Conservation (phyloP, 805 yeast species). For the Maudiozyma turicensis region DNA sequence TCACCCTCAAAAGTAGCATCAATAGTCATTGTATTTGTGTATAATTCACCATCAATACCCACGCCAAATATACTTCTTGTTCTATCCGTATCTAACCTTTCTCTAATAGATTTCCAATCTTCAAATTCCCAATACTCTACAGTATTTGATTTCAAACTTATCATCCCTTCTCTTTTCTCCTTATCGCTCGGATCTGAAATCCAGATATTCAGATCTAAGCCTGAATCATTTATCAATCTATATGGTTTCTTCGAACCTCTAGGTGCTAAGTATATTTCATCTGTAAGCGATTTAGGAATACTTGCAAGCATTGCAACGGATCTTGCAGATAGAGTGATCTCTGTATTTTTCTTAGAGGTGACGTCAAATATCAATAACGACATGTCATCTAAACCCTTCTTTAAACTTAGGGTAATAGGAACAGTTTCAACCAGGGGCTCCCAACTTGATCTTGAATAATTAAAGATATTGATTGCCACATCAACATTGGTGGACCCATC, state of each 20-base stretch:
- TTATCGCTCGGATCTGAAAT: constrained; percentile 38
- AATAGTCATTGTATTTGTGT: constrained; percentile 43
- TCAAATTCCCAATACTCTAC: constrained; percentile 81
- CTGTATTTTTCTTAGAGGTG: constrained; percentile 67
- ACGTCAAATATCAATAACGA: constrained; percentile 52
- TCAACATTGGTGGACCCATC: constrained; percentile 59
- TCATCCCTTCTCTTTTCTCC: constrained; percentile 15
- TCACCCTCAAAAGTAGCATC: constrained; percentile 80
- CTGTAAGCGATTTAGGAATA: constrained; percentile 47
- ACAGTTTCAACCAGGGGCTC: constrained; percentile 89
- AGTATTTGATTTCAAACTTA: constrained; percentile 39
- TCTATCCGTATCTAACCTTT: constrained; percentile 58
- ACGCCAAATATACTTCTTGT: constrained; percentile 55
- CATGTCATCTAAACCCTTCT: constrained; percentile 38
- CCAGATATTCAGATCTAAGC: constrained; percentile 75
- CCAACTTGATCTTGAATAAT: constrained; percentile 87
- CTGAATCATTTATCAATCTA: constrained; percentile 73
- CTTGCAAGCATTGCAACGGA: constrained; percentile 70
- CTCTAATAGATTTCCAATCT: constrained; percentile 85
- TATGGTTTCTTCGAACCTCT: constrained; percentile 81
- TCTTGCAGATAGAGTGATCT: constrained; percentile 71
- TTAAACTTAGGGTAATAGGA: constrained; percentile 64
- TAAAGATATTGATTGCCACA: constrained; percentile 65
- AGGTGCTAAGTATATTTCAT: constrained; percentile 45
- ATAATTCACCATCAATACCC: constrained; percentile 46